Base-by-base conservation (phyloP, 2,329 filamentous ascomycete species). In the Sporothrix phasma region DNA sequence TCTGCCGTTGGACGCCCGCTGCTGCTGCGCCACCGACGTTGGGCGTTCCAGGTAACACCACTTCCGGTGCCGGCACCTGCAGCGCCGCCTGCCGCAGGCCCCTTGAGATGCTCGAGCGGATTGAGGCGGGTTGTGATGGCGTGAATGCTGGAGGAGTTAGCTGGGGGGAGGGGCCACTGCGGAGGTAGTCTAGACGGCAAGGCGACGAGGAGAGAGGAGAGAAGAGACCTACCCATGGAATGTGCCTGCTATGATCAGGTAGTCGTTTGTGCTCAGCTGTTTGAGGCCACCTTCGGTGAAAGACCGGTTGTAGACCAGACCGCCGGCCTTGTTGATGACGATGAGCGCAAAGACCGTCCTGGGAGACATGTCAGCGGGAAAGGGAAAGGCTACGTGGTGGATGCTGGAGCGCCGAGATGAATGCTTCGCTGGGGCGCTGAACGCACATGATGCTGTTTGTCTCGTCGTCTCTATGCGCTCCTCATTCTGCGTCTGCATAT, bases 321-420 rank as follows among this genome's bases (percentile, higher is more conserved):
- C 94, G 66, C 92, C 94, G 68, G 94, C 92, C 83, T 99, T 99
- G 82, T 97, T 97, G 80, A 99, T 96, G 75, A 99, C 88, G 75
- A 97, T 92, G 73, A 99, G 88, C 65, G 92, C 87, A 76, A 95
- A 94, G 75, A 99, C 89, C 69, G 92, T 90, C 94, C 92, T 97
- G 70, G n/a, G n/a, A n/a, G n/a, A 10, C 7, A 5, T 26, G 54
- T 56, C 17, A 61, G 45, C 41, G 3, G 7, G n/a, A 5, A 34
- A 7, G n/a, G 37, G 8, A 1, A 13, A 43, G 1, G 13, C 15
- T 3, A 6, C 5, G 37, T 7, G 17, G 1, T 8, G 17, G n/a
- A n/a, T n/a, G n/a, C n/a, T n/a, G n/a, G n/a, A n/a, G n/a, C n/a
- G n/a, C n/a, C n/a, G n/a, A n/a, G n/a, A n/a, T n/a, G n/a, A n/a